These are phyloP conservation scores for Astrocystis sublimbata DNA, from an alignment of 495 filamentous ascomycete species.

Conservation along the genomic window DNA sequence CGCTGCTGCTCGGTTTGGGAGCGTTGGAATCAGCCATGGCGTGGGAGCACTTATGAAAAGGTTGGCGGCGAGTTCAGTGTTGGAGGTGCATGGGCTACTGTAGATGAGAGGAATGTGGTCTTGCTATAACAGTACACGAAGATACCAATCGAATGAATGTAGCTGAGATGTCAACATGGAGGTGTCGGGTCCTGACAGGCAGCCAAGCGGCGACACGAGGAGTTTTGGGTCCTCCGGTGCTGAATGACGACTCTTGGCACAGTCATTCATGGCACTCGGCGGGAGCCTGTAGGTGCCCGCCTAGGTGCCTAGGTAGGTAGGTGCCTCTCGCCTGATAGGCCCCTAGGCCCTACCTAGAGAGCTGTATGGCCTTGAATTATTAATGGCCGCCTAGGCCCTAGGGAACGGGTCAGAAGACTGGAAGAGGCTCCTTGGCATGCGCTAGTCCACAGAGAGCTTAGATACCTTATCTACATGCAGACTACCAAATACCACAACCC, in stretches of 20 bases:
- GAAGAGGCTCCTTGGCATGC: too few species aligned
- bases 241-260: slow-evolving; percentile 36
- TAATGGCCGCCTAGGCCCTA: too few species aligned
- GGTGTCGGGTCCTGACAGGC: slow-evolving; percentile 5
- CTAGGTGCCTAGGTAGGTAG: background rate
- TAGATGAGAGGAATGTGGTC: slow-evolving; percentile 7
- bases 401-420: too few species aligned
- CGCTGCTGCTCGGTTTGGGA: slow-evolving; percentile 96
- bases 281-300: background rate
- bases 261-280: too few species aligned
- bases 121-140: background rate
- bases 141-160: slow-evolving; percentile 11
- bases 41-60: slow-evolving; percentile 3
- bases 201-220: background rate
- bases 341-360: too few species aligned
- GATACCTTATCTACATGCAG: too few species aligned
- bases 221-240: slow-evolving; percentile 25
- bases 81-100: background rate
- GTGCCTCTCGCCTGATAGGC: too few species aligned
- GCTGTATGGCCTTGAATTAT: too few species aligned
- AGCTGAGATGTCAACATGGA: slow-evolving; percentile 3
- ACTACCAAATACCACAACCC: too few species aligned
- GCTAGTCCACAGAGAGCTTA: too few species aligned
- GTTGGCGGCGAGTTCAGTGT: background rate
- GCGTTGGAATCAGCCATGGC: slow-evolving; percentile 58